Evolutionary conservation across 371 early-diverging fungal species (phyloP), one percentile per base, ranked within the genome.

Genomic region (Syncephalis fuscata): DNA sequence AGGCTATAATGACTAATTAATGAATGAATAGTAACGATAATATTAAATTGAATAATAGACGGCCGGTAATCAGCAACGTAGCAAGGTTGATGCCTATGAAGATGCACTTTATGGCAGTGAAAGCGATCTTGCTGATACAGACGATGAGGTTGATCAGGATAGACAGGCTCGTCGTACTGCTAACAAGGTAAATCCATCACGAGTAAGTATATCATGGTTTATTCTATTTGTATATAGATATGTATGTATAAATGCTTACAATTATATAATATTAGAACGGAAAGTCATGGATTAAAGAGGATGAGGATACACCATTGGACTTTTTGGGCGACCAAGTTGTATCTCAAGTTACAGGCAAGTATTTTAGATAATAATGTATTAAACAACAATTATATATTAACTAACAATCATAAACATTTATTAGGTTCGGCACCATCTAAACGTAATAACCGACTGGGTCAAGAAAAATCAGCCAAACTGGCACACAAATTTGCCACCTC

Each of bases 51-150:
- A 15, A 11, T 3, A 22, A 27, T 16, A 25, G 19, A 48, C 23
- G 21, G n/a, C 7, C 15, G 24, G 10, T 2, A 8, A 9, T 14
- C n/a, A 11, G 2, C n/a, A n/a, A 3, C 15, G 42, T 20, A 62
- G 64, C 44, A 74, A 70, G 53, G 80, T 73, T 44, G 83, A 75
- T 50, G 82, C 84, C 1, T 92, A 85, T 52, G 92, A 92, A 56
- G 85, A 89, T 55, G 87, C 84, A 2, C 51, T 93, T 25, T 84
- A 92, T 50, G 92, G 88, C 37, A 78, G 78, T 55, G 94, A 92
- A 55, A 86, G 87, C 62, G 94, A 93, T 56, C 61, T 88, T 48
- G 82, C 83, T 20, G 78, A 72, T 44, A 68, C 67, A 22, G 80
- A 74, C 25, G 78, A 80, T 38, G 73, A 68, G 11, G 32, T 32